Conservation (phyloP, 2,329 filamentous ascomycete genomes). For the Xylaria sp. region DNA sequence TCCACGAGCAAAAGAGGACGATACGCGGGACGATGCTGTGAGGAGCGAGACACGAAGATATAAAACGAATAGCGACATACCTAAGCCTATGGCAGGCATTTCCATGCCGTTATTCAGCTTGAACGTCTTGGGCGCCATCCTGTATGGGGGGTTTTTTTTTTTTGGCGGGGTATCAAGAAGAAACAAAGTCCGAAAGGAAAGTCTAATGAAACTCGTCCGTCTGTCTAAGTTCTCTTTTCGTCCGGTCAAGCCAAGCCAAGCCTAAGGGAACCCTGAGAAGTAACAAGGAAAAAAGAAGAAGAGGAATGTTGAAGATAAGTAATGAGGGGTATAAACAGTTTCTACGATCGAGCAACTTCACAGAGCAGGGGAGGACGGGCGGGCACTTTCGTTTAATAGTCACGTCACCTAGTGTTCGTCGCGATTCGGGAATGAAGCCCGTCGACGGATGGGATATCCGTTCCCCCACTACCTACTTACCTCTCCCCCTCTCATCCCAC, state of each 20-base stretch:
- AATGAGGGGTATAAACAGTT: slow-evolving; percentile 14
- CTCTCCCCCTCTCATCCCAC: slow-evolving; percentile 17
- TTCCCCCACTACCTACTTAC: background rate
- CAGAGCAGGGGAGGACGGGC: background rate
- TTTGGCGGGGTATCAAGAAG: slow-evolving; percentile 19
- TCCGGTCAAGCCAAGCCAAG: background rate
- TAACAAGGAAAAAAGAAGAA: no score
- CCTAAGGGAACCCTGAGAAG: background rate
- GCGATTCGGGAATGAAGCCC: slow-evolving; percentile 34
- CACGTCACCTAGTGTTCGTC: background rate
- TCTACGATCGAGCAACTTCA: background rate
- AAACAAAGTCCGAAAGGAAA: slow-evolving; percentile 14
- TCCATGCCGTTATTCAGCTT: slow-evolving; percentile 72
- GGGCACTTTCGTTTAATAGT: slow-evolving; percentile 1
- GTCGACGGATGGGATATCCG: slow-evolving; percentile 3
- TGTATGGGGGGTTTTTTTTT: slow-evolving; percentile 35
- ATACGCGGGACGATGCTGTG: background rate
- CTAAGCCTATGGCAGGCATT: slow-evolving; percentile 72
- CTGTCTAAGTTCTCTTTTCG: slow-evolving; percentile 11
- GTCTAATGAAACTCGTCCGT: slow-evolving; percentile 7
- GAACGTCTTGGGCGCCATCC: slow-evolving; percentile 67
- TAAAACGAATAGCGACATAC: slow-evolving; percentile 52
- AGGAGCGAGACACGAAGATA: background rate
- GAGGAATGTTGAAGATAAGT: background rate
- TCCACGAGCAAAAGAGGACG: background rate